Percentiles rank a stretch among this genome's conserved stretches.
These are phyloP conservation scores for Glaciozyma martinii DNA, from an alignment of 768 basidiomycete species.

Conservation along the genomic window DNA sequence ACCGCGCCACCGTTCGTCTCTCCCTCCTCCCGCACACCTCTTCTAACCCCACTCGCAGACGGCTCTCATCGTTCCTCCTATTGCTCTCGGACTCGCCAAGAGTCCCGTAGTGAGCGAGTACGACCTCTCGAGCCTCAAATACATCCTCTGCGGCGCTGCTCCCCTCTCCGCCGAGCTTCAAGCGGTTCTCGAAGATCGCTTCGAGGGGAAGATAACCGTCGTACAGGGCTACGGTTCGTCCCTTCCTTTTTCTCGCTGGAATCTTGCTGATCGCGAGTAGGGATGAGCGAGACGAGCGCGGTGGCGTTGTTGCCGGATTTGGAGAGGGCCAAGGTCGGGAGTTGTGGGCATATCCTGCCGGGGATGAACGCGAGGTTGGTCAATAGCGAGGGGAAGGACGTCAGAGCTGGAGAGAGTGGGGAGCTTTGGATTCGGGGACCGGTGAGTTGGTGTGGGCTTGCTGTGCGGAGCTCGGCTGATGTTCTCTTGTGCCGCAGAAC, in stretches of 20 bases:
- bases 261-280: no score
- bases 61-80: slow-evolving; percentile 65
- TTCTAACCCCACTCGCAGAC: slow-evolving; percentile 3
- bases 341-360: slow-evolving; percentile 59
- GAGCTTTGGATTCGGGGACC: slow-evolving; percentile 77
- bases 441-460: slow-evolving; percentile 28
- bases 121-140: slow-evolving; percentile 53
- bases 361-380: slow-evolving; percentile 68
- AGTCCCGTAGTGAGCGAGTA: slow-evolving; percentile 58
- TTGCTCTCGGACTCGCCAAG: slow-evolving; percentile 65
- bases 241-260: no score
- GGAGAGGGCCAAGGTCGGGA: slow-evolving; percentile 45
- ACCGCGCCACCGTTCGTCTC: slow-evolving; percentile 48
- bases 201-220: slow-evolving; percentile 5
- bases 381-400: slow-evolving; percentile 52
- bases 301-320: slow-evolving; percentile 48
- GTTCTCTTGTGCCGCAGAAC: neutral
- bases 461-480: neutral
- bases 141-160: slow-evolving; percentile 67
- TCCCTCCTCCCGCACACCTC: neutral
- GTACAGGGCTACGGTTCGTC: slow-evolving; percentile 13
- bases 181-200: slow-evolving; percentile 42
- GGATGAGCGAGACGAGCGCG: neutral
- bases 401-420: slow-evolving; percentile 52
- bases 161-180: slow-evolving; percentile 62